These are phyloP conservation scores for Tritrichomonas musculus DNA, from an alignment of 208 protist genomes.

Conservation along the genomic window DNA sequence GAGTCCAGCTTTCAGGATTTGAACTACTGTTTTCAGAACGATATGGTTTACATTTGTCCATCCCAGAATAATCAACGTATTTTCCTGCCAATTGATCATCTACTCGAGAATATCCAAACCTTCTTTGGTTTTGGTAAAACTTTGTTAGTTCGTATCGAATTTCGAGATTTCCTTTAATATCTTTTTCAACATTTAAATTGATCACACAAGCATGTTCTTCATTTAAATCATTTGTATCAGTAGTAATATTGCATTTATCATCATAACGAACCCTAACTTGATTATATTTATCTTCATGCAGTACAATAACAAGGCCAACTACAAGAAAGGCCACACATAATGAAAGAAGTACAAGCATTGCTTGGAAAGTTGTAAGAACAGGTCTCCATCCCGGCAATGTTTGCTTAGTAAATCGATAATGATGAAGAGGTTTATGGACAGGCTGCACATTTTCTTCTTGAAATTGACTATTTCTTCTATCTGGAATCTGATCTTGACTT, in stretches of 20 bases:
- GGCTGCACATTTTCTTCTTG: too few relatives aligned
- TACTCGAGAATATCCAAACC: neutral
- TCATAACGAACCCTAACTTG: constrained; percentile 2
- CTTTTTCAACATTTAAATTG: neutral
- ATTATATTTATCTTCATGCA: neutral
- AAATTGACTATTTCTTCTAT: too few relatives aligned
- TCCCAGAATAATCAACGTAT: neutral
- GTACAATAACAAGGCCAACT: neutral
- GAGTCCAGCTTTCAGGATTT: neutral
- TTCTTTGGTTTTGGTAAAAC: neutral
- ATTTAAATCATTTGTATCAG: too few relatives aligned
- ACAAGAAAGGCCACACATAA: neutral
- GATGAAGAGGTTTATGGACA: neutral
- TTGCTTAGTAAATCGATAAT: constrained; percentile 30
- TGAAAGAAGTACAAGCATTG: neutral
- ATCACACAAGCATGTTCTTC: neutral
- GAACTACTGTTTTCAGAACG: neutral
- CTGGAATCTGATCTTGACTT: too few relatives aligned
- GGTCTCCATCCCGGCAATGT: neutral
- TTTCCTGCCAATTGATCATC: neutral
- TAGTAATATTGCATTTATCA: neutral
- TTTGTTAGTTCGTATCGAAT: neutral
- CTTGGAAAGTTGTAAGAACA: neutral
- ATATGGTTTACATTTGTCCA: neutral
- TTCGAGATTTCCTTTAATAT: neutral